phyloP scores from a whole-genome alignment of 805 yeast genomes.

The Suhomyces vadensis region DNA sequence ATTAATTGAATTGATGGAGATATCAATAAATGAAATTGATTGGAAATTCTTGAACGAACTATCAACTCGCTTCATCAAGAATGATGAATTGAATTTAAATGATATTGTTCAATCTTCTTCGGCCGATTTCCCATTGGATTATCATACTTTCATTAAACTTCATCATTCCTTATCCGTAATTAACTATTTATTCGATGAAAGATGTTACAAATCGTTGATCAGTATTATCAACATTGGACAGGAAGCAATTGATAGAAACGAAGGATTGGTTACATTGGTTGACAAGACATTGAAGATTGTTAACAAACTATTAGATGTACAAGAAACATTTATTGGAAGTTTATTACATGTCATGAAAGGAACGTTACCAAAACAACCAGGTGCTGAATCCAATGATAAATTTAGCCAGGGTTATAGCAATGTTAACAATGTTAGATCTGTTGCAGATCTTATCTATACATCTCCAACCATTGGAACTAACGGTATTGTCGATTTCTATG shows the following conservation, averaged over 20 bases:
- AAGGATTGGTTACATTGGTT: slow-evolving; percentile 36
- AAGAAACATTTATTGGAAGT: slow-evolving; percentile 59
- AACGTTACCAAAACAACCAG: not conserved
- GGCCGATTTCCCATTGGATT: slow-evolving; percentile 18
- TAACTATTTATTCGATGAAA: slow-evolving; percentile 61
- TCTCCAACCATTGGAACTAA: slow-evolving; percentile 53
- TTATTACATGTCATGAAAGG: slow-evolving; percentile 52
- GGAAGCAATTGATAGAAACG: slow-evolving; percentile 53
- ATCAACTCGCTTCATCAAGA: slow-evolving; percentile 45
- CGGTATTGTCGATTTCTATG: slow-evolving; percentile 65
- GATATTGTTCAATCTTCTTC: slow-evolving; percentile 14
- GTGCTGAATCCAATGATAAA: slow-evolving; percentile 18
- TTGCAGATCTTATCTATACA: slow-evolving; percentile 34
- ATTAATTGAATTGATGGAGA: slow-evolving; percentile 52
- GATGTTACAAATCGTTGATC: slow-evolving; percentile 57
- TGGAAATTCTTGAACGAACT: slow-evolving; percentile 52
- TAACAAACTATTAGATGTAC: slow-evolving; percentile 48
- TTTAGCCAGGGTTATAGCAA: slow-evolving; percentile 24
- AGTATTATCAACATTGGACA: slow-evolving; percentile 57
- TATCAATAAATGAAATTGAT: slow-evolving; percentile 35
- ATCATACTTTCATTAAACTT: slow-evolving; percentile 46
- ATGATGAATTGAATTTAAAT: slow-evolving; percentile 19
- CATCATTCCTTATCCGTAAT: slow-evolving; percentile 71
- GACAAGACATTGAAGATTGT: slow-evolving; percentile 46
- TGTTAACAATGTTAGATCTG: slow-evolving; percentile 21